These are phyloP conservation scores for Paramecium biaurelia DNA, from an alignment of 73 alveolate genomes.

Conservation along the genomic window DNA sequence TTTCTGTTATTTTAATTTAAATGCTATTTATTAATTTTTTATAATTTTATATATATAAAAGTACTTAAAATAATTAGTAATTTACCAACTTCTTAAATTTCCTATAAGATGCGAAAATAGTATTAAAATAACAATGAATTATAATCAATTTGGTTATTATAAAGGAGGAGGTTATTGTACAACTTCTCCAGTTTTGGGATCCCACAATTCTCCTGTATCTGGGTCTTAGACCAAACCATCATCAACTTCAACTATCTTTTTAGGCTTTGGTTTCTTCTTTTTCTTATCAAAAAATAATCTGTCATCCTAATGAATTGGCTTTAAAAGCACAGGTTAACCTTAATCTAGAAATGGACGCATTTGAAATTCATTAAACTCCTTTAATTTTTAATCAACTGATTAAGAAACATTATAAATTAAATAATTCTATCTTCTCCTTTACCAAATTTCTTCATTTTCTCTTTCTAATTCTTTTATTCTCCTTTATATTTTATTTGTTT, in stretches of 20 bases:
- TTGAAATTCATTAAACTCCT: conserved; percentile 29
- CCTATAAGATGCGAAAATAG: background rate
- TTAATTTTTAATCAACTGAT: conserved; percentile 32
- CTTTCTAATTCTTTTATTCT: conserved; percentile 46
- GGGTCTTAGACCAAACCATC: conserved; percentile 37
- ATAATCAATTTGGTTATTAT: background rate
- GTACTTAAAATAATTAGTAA: background rate
- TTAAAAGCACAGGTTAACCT: conserved; percentile 33
- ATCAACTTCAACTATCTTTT: background rate
- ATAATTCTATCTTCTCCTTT: conserved; percentile 43
- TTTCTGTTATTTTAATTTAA: background rate
- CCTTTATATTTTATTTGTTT: conserved; percentile 20
- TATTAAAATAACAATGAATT: background rate
- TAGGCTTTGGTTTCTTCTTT: background rate
- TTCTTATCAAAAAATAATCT: conserved; percentile 12
- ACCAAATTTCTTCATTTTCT: conserved; percentile 49
- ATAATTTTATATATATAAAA: background rate
- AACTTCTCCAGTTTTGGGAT: conserved; percentile 53
- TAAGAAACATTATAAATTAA: conserved; percentile 27
- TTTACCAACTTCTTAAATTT: background rate
- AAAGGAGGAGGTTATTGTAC: background rate
- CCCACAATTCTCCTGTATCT: conserved; percentile 50
- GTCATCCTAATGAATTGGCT: conserved; percentile 36
- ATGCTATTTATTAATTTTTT: background rate
- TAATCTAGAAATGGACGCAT: conserved; percentile 41